A percentile compares a stretch with the other conserved stretches of the same genome.
phyloP scores from a whole-genome alignment of 1,139 yeast genomes.

The Yamadazyma dushanensis region DNA sequence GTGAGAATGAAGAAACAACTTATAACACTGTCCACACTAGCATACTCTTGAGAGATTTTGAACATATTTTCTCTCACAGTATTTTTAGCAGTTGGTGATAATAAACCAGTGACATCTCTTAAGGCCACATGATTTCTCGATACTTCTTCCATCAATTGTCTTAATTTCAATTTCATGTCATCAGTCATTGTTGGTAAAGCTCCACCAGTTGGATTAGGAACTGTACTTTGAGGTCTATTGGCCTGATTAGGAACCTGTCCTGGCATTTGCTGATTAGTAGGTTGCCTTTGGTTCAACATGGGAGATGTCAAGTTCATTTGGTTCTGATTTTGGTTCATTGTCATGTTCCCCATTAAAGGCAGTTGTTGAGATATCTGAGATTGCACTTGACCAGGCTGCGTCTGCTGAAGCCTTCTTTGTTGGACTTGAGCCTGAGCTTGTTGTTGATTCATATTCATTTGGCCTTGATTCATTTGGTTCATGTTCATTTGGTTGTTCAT shows the following conservation, averaged over 20 bases:
- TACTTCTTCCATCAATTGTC: slow-evolving; percentile 68
- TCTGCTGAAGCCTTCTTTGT: slow-evolving; percentile 15
- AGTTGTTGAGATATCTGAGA: slow-evolving; percentile 17
- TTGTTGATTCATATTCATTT: slow-evolving; percentile 8
- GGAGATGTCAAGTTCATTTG: slow-evolving; percentile 14
- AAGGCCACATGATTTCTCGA: slow-evolving; percentile 64
- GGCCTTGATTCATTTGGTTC: slow-evolving; percentile 7
- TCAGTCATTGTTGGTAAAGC: slow-evolving; percentile 43
- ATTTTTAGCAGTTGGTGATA: slow-evolving; percentile 64
- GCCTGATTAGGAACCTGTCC: slow-evolving; percentile 1
- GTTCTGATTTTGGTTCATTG: slow-evolving; percentile 15
- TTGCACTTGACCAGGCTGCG: neutral
- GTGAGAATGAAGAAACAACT: slow-evolving; percentile 78
- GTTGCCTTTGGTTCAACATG: slow-evolving; percentile 14
- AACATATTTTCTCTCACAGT: slow-evolving; percentile 60
- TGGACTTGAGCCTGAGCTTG: slow-evolving; percentile 16
- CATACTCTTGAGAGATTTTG: slow-evolving; percentile 60
- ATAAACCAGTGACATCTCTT: slow-evolving; percentile 60
- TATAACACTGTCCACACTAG: slow-evolving; percentile 71
- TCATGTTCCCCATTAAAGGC: slow-evolving; percentile 16
- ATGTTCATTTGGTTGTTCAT: slow-evolving; percentile 3
- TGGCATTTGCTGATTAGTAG: slow-evolving; percentile 8
- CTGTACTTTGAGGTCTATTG: slow-evolving; percentile 2
- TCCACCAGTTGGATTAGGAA: slow-evolving; percentile 10
- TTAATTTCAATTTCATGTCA: slow-evolving; percentile 50